Base-by-base conservation (phyloP, 345 rosid genomes). In the Luvunga scandens region DNA sequence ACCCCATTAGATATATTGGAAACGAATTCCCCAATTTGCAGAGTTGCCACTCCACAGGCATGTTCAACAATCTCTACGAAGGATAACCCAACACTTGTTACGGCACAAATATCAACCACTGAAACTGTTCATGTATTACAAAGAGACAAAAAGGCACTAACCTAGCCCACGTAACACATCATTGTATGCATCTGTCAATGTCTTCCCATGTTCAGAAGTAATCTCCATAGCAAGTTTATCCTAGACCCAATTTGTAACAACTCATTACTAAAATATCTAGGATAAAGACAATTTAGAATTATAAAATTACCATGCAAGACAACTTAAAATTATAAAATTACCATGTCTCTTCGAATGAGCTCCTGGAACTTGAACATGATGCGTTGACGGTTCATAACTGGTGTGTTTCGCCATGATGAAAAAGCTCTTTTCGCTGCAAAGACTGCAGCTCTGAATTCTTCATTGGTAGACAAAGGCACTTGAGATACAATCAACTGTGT, bases 151-250 rank as follows among this genome's bases (percentile, higher is more conserved):
- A 79, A 13, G 18, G 18, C 50, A 13, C 89, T 73, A 75, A 91
- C 99, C 99, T 81, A 96, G 85, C 45, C 99, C 99, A 73, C 97
- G 93, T 63, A 96, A 96, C 75, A 96, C 95, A 83, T 96, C 99
- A 80, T 98, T 98, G 53, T 94, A 93, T 6, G 99, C 96, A 85
- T 96, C 98, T 87, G 94, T 96, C 85, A 94, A 83, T 3, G 98
- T 96, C 88, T 96, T 96, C 78, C 99, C 98, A 74, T 96, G 99
- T 83, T 96, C 99, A 3, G 92, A 85, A 1, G 99, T 96, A 19
- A 93, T 95, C 83, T 80, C 92, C 87, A 89, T 6, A 48, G 99
- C 98, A 76, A 95, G 96, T 89, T 93, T 93, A 78, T 93, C 97
- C 99, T 95, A 62, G 9, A 79, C 18, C 31, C 85, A 14, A 34